phyloP scores from a whole-genome alignment of 176 grass and related monocot genomes.

The Eragrostis nindensis region DNA sequence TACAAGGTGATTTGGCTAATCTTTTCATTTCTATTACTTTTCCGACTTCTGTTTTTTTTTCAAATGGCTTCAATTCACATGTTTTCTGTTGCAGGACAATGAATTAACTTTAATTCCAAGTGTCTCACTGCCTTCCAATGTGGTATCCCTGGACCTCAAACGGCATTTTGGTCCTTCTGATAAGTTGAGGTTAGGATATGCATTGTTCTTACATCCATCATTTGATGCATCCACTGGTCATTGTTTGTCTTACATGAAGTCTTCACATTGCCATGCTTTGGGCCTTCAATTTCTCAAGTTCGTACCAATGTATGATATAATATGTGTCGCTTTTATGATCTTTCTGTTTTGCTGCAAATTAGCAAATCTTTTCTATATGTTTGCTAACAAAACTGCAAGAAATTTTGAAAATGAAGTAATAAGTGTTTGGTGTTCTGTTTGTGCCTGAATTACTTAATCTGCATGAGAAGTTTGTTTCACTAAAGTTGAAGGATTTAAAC shows the following conservation, averaged over 20 bases:
- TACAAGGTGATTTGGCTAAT: slow-evolving; percentile 75
- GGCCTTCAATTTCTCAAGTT: slow-evolving; percentile 20
- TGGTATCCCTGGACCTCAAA: slow-evolving; percentile 72
- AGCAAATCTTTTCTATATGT: background rate
- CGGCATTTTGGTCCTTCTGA: slow-evolving; percentile 76
- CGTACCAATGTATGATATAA: background rate
- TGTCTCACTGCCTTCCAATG: slow-evolving; percentile 75
- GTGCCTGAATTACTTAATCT: background rate
- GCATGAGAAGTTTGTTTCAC: background rate
- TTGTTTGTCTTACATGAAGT: background rate
- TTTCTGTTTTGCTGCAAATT: background rate
- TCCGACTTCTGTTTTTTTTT: background rate
- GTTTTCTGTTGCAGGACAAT: slow-evolving; percentile 66
- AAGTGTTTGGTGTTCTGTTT: background rate
- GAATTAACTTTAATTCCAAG: slow-evolving; percentile 82
- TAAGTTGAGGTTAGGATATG: slow-evolving; percentile 82
- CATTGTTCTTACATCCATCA: background rate
- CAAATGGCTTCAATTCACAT: slow-evolving; percentile 25
- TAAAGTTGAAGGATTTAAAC: slow-evolving; percentile 11
- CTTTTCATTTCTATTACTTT: slow-evolving; percentile 21
- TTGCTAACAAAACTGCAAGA: background rate
- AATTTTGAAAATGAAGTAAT: background rate
- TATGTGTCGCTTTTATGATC: too few species aligned
- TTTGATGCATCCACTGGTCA: background rate
- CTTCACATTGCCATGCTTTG: background rate